These are phyloP conservation scores for Blastocystis sp. DNA, from an alignment of 352 stramenopile genomes.

Conservation along the genomic window DNA sequence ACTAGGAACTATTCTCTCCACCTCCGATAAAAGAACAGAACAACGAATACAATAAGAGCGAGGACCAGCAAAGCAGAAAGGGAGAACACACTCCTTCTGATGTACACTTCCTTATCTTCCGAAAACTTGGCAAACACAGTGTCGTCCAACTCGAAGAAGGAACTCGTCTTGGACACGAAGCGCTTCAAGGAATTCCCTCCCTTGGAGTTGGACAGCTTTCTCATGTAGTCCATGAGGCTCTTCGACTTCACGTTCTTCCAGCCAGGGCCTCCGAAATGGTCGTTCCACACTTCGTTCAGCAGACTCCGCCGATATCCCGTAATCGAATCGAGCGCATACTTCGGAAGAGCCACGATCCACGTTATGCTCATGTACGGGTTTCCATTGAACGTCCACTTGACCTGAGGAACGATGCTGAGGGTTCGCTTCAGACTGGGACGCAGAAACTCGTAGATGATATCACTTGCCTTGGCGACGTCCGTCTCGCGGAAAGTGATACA, in stretches of 20 bases:
- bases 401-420: background rate
- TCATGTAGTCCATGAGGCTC: slow-evolving; percentile 56
- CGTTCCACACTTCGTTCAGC: slow-evolving; percentile 46
- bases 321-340: slow-evolving; percentile 24
- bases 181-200: slow-evolving; percentile 1
- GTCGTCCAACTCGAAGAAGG: slow-evolving; percentile 36
- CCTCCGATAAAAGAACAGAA: background rate
- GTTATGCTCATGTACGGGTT: slow-evolving; percentile 11
- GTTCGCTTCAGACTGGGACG: background rate
- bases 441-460: slow-evolving; percentile 22
- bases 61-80: background rate
- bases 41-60: slow-evolving; percentile 3
- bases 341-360: slow-evolving; percentile 29
- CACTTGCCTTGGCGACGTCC: background rate
- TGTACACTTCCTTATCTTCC: slow-evolving; percentile 46
- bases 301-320: slow-evolving; percentile 30
- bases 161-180: background rate
- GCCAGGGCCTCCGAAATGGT: slow-evolving; percentile 7
- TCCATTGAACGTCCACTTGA: slow-evolving; percentile 45
- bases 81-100: background rate
- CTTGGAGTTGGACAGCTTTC: background rate
- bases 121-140: slow-evolving; percentile 21
- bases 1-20: background rate
- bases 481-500: slow-evolving; percentile 31
- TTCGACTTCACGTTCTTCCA: slow-evolving; percentile 40